Base-by-base conservation (phyloP, 2,329 filamentous ascomycete species). In the Pezicula rhizophila region DNA sequence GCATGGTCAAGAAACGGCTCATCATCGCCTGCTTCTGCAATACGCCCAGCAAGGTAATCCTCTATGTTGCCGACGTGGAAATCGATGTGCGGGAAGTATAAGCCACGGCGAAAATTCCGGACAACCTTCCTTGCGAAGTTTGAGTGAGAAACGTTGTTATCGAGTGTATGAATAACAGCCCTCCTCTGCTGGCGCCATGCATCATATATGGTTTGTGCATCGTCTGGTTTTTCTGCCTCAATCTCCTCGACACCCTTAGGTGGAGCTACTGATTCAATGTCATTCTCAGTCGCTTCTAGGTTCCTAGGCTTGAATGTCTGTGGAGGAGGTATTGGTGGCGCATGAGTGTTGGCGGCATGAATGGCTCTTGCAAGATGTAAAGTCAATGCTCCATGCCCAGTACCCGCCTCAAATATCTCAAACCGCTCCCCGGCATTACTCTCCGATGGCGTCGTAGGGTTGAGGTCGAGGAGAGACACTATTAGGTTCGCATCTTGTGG, bases 381-480 rank as follows among this genome's bases (percentile, higher is more conserved):
- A 0, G 87, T 92, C 50, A 93, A 68, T 31, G 84, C 83, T 50
- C 88, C 89, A 72, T 91, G 87, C n/a, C 88, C 89, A 3, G 88
- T 93, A 14, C 89, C 88, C 42, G 87, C 87, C 67, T 93, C 89
- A 46, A 93, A 82, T 40, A 93, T 87, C 62, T 92, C 85, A 11
- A 91, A 65, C 0, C 75, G 78, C 8, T 61, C 60, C 5, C 59
- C 55, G 12, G 66, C 57, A 10, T 59, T 51, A 60, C 90, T 82
- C 37, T 90, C 72, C 60, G 89, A 85, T 17, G 92, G 76, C 23
- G 89, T 71, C 1, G 79, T 62, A 26, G 81, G 77, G 63, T 92
- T 83, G 40, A 93, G 73, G 63, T 93, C 87, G 18, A 95, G 76
- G 20, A 91, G 72, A 1, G 81, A 85, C 34, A 89, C 83, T 46